phyloP scores from a whole-genome alignment of 108 stramenopile genomes.

The Licmophora abbreviata region DNA sequence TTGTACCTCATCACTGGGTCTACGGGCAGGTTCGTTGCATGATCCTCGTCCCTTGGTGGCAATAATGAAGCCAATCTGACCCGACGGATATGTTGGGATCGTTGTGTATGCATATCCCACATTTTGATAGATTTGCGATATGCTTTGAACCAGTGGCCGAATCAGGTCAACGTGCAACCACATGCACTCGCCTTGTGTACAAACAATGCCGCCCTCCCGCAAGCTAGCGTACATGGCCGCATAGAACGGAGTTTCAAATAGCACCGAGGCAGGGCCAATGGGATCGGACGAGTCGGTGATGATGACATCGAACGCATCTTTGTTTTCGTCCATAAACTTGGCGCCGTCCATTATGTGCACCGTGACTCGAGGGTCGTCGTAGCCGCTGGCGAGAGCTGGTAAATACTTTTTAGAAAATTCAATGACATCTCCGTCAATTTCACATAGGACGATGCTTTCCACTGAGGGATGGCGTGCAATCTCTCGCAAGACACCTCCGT shows the following conservation, averaged over 20 bases:
- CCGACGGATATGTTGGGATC: slow-evolving; percentile 96
- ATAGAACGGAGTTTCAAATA: slow-evolving; percentile 95
- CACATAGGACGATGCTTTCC: slow-evolving; percentile 91
- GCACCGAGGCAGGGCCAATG: slow-evolving; percentile 90
- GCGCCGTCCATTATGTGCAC: slow-evolving; percentile 86
- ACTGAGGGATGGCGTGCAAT: slow-evolving; percentile 82
- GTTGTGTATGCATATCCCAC: slow-evolving; percentile 98
- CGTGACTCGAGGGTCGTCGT: slow-evolving; percentile 87
- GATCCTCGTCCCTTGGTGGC: slow-evolving; percentile 55
- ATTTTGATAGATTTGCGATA: slow-evolving; percentile 54
- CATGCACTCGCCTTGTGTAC: slow-evolving; percentile 97
- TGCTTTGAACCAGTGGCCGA: slow-evolving; percentile 61
- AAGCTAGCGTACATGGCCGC: slow-evolving; percentile 82
- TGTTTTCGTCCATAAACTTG: slow-evolving; percentile 76
- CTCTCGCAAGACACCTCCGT: slow-evolving; percentile 95
- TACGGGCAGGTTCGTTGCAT: slow-evolving; percentile 50
- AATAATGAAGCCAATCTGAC: slow-evolving; percentile 97
- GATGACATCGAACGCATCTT: slow-evolving; percentile 78
- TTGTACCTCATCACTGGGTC: slow-evolving; percentile 39
- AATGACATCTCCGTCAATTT: slow-evolving; percentile 88
- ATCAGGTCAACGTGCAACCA: slow-evolving; percentile 95
- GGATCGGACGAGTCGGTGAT: slow-evolving; percentile 90
- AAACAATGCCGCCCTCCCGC: slow-evolving; percentile 88
- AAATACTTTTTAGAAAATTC: slow-evolving; percentile 77
- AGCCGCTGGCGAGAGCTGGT: slow-evolving; percentile 77